phyloP scores from a whole-genome alignment of 345 rosid species.

The Corymbia maculata region DNA sequence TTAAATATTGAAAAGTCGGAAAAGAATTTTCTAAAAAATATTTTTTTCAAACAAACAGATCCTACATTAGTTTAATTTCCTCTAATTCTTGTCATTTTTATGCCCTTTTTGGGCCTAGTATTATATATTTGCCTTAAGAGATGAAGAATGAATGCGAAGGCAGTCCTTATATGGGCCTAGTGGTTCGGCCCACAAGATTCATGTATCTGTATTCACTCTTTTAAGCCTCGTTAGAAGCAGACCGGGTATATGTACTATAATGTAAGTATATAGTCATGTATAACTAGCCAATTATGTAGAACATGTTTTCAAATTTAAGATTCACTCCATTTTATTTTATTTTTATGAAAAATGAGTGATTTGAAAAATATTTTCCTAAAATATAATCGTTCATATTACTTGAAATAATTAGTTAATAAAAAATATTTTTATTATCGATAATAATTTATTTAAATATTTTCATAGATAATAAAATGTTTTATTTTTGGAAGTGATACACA shows the following conservation, averaged over 20 bases:
- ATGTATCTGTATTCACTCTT: background rate
- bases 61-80: background rate
- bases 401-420: too few relatives aligned
- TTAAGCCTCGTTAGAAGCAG: background rate
- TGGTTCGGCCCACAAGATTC: background rate
- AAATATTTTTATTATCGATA: too few relatives aligned
- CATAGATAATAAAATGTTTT: background rate
- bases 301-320: background rate
- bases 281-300: background rate
- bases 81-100: background rate
- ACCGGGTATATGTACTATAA: background rate
- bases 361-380: too few relatives aligned
- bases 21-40: too few relatives aligned
- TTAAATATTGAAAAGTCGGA: background rate
- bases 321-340: fast-evolving
- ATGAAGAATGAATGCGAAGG: background rate
- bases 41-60: background rate
- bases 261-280: background rate
- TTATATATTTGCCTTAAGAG: background rate
- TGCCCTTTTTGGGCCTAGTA: background rate
- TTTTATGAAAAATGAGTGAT: too few relatives aligned
- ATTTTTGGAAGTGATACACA: fast-evolving
- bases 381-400: fast-evolving
- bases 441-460: too few relatives aligned
- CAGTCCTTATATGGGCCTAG: background rate